Conservation (phyloP, 176 grass and related monocot species). For the Oryza rufipogon region DNA sequence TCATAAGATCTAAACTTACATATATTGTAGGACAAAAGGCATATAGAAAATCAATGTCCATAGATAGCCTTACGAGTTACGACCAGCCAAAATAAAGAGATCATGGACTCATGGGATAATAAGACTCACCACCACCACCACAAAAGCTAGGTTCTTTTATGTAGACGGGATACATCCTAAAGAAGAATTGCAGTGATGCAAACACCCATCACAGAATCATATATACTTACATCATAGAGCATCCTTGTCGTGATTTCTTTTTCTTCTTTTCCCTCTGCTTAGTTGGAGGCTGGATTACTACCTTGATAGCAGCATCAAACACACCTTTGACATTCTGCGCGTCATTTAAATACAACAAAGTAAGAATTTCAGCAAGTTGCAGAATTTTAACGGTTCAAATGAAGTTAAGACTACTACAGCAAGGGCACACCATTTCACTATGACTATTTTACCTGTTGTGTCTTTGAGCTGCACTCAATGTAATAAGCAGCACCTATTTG, state of each 20-base stretch:
- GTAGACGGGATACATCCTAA: slow-evolving; percentile 1
- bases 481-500: slow-evolving; percentile 93
- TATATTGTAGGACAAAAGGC: background rate
- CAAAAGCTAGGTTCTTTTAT: background rate
- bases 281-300: slow-evolving; percentile 92
- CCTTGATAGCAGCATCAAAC: slow-evolving; percentile 99
- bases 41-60: background rate
- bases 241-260: slow-evolving; percentile 72
- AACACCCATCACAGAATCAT: background rate
- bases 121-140: background rate
- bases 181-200: slow-evolving; percentile 10
- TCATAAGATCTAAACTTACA: background rate
- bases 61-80: background rate
- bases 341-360: slow-evolving; percentile 32
- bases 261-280: slow-evolving; percentile 98
- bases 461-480: slow-evolving; percentile 99
- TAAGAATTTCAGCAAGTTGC: slow-evolving; percentile 14
- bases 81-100: background rate
- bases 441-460: slow-evolving; percentile 76
- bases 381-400: slow-evolving; percentile 14
- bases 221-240: slow-evolving; percentile 67
- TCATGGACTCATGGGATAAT: background rate
- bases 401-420: background rate
- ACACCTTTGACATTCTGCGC: slow-evolving; percentile 97
- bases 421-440: background rate